Conservation (phyloP, 2,329 filamentous ascomycete genomes). For the Arthrobotrys pseudoclavata region DNA sequence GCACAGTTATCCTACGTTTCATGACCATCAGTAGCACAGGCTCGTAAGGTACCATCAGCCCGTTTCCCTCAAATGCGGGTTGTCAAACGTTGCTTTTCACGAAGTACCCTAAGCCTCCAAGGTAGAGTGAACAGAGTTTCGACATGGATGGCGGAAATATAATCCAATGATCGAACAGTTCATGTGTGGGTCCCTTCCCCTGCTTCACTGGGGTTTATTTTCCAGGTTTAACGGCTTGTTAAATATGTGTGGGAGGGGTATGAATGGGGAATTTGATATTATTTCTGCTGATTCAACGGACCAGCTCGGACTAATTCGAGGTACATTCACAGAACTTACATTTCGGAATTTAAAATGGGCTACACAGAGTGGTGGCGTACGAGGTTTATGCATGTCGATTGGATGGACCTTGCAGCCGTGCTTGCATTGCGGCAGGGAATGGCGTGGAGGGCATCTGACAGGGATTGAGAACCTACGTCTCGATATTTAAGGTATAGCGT, state of each 20-base stretch:
- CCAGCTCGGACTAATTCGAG: constrained; percentile 37
- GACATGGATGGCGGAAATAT: constrained; percentile 51
- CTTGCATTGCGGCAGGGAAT: constrained; percentile 45
- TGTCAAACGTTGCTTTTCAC: constrained; percentile 5
- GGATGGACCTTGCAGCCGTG: constrained; percentile 46
- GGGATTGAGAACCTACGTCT: constrained; percentile 6
- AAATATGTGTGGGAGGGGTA: not conserved
- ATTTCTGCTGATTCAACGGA: not conserved
- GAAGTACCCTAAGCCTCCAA: not conserved
- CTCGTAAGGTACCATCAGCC: constrained; percentile 24
- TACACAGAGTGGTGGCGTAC: constrained; percentile 41
- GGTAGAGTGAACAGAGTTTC: constrained; percentile 10
- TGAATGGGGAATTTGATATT: constrained; percentile 35
- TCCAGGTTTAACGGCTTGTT: constrained; percentile 6
- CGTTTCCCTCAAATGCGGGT: not conserved
- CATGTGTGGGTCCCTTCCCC: constrained; percentile 16
- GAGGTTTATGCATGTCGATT: constrained; percentile 46
- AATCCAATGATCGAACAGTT: constrained; percentile 35
- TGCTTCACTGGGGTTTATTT: constrained; percentile 2
- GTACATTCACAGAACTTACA: constrained; percentile 17
- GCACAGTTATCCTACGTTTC: constrained; percentile 26
- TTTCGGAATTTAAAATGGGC: constrained; percentile 56
- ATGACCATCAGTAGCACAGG: constrained; percentile 38
- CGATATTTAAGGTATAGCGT: constrained; percentile 15
- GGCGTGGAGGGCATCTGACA: constrained; percentile 32